phyloP scores from a whole-genome alignment of 139 green algal species.

The Volvox reticuliferus region DNA sequence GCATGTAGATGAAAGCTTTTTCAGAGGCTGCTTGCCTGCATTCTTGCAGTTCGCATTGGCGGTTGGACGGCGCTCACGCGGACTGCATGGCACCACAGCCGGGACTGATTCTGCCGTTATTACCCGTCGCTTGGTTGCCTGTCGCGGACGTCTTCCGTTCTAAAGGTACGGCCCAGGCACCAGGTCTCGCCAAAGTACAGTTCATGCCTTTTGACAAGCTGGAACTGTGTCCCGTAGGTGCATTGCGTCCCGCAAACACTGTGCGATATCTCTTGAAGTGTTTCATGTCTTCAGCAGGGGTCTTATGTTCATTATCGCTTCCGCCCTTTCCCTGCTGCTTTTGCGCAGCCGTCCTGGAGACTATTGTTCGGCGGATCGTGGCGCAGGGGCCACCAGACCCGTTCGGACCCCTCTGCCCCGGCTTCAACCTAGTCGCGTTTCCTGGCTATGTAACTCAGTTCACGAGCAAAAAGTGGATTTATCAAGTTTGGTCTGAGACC shows the following conservation, averaged over 20 bases:
- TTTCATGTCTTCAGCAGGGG: too few relatives aligned
- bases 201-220: too few relatives aligned
- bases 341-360: not conserved
- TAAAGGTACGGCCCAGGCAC: not conserved
- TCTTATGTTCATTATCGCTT: not conserved
- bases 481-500: not conserved
- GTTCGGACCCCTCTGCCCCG: not conserved
- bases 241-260: too few relatives aligned
- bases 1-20: too few relatives aligned
- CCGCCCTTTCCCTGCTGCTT: not conserved
- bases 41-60: slow-evolving; percentile 9
- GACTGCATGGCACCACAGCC: not conserved
- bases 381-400: not conserved
- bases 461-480: not conserved
- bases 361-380: not conserved
- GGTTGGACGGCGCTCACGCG: not conserved
- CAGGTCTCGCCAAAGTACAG: too few relatives aligned
- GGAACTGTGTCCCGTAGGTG: too few relatives aligned
- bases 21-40: too few relatives aligned
- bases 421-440: not conserved
- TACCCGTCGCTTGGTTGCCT: not conserved
- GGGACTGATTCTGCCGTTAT: not conserved
- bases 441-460: not conserved
- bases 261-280: too few relatives aligned
- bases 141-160: not conserved